Percentiles rank a stretch among this genome's conserved stretches.
Conservation (phyloP, 192 early-diverging fungal species). For the Coemansia sp. region DNA sequence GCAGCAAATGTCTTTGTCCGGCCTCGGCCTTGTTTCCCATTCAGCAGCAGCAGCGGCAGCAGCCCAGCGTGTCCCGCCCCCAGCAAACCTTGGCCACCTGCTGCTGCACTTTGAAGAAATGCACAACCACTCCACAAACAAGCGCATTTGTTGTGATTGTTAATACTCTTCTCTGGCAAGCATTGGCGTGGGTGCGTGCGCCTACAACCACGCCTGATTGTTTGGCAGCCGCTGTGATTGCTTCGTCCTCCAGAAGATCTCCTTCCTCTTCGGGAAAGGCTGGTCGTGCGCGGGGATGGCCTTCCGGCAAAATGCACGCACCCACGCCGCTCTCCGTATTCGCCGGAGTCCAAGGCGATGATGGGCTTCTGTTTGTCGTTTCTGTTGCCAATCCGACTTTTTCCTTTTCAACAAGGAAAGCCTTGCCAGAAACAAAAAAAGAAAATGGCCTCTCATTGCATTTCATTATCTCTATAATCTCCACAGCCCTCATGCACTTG, state of each 20-base stretch:
- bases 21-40: neutral
- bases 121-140: neutral
- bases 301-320: conserved; percentile 9
- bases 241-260: neutral
- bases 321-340: neutral
- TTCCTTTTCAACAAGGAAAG: neutral
- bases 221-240: neutral
- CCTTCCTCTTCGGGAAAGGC: conserved; percentile 7
- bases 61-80: neutral
- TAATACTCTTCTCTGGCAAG: neutral
- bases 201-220: neutral
- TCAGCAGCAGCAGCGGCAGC: neutral
- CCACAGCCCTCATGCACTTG: neutral
- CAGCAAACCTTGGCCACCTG: neutral
- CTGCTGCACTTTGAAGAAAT: neutral
- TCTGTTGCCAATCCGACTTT: neutral
- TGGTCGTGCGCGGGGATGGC: conserved; percentile 3
- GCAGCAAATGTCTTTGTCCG: conserved; percentile 9
- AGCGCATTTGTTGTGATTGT: conserved; percentile 4
- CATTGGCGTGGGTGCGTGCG: conserved; percentile 7
- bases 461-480: neutral
- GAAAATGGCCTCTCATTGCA: neutral
- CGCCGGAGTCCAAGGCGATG: neutral
- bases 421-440: neutral
- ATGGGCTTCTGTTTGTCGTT: neutral